Evolutionary conservation across 306 rosid species (phyloP), one percentile per base, ranked within the genome.

Genomic region (Quercus engelmannii): DNA sequence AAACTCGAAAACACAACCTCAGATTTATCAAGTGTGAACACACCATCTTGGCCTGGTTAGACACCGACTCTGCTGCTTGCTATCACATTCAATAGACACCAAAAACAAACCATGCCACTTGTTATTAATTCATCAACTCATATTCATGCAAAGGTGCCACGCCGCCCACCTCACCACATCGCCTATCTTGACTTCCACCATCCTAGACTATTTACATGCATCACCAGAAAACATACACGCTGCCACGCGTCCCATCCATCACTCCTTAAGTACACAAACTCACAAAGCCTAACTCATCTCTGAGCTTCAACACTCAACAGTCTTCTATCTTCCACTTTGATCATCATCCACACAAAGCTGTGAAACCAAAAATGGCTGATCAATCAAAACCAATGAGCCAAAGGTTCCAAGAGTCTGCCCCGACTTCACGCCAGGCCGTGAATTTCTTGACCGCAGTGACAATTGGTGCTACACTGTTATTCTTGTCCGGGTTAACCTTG

Each of bases 391-490:
- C 75, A 74, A 26, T 73, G 30, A 69, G 71, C 80, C 56, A 75
- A 43, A 15, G 20, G 23, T 63, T 43, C 62, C 46, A 46, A 38
- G 71, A 62, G 13, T 35, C 51, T 21, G 81, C 56, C 52, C 69
- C 80, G 17, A 10, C 81, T 56, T 31, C 88, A 63, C 86, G 83
- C 83, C 90, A 83, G 69, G 74, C 87, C 5, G 80, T 78, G 10
- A 91, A 87, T 80, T 81, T 91, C 83, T 14, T 85, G 63, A 89
- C 90, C 1, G 90, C 95, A 33, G 80, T 76, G 3, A 81, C 88
- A 3, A 81, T 91, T 28, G 95, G 91, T 25, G 69, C 82, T 55
- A 25, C 91, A 26, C 87, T 91, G 58, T 76, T 89, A 78, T 68
- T 84, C 84, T 33, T 91, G 64, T 82, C 90, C 11, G 89, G 83